Evolutionary conservation across 495 filamentous ascomycete species (phyloP), one percentile per base, ranked within the genome.

Genomic region (Rhizodiscina lignyota): DNA sequence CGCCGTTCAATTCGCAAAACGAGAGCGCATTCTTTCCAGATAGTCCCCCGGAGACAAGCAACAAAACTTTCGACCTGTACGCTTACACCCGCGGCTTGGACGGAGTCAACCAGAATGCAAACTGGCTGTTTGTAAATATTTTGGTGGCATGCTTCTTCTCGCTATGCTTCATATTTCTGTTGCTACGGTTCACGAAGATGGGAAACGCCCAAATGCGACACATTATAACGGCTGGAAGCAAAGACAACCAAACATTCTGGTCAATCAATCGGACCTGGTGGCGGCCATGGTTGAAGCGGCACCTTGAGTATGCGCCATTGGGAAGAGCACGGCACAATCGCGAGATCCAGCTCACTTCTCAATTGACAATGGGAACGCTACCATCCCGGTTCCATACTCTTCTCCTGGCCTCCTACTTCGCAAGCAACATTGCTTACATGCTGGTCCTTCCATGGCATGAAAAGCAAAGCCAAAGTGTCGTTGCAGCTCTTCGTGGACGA

Each of bases 301-400:
- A 89, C 44, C 31, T 96, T 2, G 57, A 89, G 1, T 86, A 87
- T 47, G 70, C 89, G 3, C 89, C 89, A 15, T 54, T 96, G 17
- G 73, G 78, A 43, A 68, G 64, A 19, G 83, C 86, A 47, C 66
- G 86, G 45, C 89, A 94, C 54, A 94, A 94, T 45, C 66, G 77
- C 20, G 83, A 92, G 51, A 66, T 96, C 42, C 78, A 83, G 49
- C 58, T 97, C n/a, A 84, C 79, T 21, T 66, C 67, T 6, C 84
- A 83, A n/a, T 42, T 94, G 50, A 83, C 79, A 44, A 74, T 94
- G 33, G 89, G 89, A 28, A 94, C 86, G 0, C 59, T 97, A 13
- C 89, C 89, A 1, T 81, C 83, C 3, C 63, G 89, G 19, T 74
- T 93, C 45, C 85, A 97, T 44, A 70, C 77, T 3, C 53, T 84